phyloP scores from a whole-genome alignment of 106 monocot genomes.

The Hemerocallis citrina region DNA sequence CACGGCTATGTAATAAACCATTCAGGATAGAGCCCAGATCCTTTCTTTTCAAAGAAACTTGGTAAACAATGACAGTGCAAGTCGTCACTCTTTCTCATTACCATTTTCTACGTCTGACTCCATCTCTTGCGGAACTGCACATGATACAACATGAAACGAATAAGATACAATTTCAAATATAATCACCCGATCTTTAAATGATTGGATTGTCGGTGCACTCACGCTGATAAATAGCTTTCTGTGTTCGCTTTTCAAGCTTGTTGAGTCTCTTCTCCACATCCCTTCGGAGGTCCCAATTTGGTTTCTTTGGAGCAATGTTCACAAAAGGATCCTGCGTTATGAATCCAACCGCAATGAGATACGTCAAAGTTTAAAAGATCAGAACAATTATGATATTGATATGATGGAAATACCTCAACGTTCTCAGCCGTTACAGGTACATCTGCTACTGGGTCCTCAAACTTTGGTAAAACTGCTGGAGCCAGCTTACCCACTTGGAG shows the following conservation, averaged over 20 bases:
- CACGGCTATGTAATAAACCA: no score
- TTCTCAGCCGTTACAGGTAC: slow-evolving; percentile 40
- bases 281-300: slow-evolving; percentile 84
- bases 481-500: slow-evolving; percentile 75
- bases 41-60: no score
- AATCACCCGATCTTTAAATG: background rate
- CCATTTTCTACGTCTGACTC: slow-evolving; percentile 33
- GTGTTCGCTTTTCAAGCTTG: slow-evolving; percentile 83
- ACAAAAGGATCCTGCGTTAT: slow-evolving; percentile 68
- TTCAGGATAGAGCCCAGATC: no score
- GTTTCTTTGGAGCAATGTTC: slow-evolving; percentile 93
- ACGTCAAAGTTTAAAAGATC: background rate
- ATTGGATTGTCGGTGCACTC: background rate
- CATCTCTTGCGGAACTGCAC: slow-evolving; percentile 59
- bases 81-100: slow-evolving; percentile 7
- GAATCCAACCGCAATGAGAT: background rate
- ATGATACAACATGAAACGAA: background rate
- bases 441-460: slow-evolving; percentile 73
- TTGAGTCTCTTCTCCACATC: slow-evolving; percentile 88
- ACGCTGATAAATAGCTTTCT: slow-evolving; percentile 73
- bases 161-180: background rate
- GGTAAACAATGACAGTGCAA: no score
- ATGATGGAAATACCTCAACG: slow-evolving; percentile 30
- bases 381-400: background rate
- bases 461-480: slow-evolving; percentile 65